These are phyloP conservation scores for Aspergillus candidus DNA, from an alignment of 2,329 filamentous ascomycete genomes.

Conservation along the genomic window DNA sequence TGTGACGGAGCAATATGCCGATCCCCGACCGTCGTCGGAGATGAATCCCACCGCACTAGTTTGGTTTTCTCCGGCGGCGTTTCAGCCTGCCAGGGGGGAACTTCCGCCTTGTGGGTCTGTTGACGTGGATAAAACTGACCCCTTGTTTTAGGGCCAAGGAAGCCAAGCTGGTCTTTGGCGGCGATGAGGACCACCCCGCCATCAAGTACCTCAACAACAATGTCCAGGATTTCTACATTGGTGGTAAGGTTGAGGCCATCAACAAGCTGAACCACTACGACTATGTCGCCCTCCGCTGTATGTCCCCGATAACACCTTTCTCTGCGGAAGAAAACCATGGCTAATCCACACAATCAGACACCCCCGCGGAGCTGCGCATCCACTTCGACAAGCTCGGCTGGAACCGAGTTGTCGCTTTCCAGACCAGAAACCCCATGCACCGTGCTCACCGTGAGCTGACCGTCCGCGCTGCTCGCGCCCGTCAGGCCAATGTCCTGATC, in stretches of 20 bases:
- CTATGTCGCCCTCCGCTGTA: constrained; percentile 92
- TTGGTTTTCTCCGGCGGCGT: constrained; percentile 1
- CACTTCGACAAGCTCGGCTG: constrained; percentile 99
- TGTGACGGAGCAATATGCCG: background rate
- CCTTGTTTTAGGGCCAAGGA: constrained; percentile 62
- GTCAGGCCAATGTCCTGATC: constrained; percentile 97
- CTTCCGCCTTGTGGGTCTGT: constrained; percentile 16
- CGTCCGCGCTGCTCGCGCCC: constrained; percentile 87
- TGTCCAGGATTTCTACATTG: constrained; percentile 83
- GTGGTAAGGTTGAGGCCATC: constrained; percentile 92
- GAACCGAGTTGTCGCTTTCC: constrained; percentile 96
- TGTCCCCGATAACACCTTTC: constrained; percentile 27
- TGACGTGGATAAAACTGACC: constrained; percentile 22
- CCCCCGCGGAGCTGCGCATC: constrained; percentile 84
- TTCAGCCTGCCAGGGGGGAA: background rate
- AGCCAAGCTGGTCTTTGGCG: constrained; percentile 90
- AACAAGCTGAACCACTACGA: constrained; percentile 97
- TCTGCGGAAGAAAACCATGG: background rate
- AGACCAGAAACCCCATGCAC: constrained; percentile 99
- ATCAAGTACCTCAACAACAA: constrained; percentile 81
- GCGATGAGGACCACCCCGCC: constrained; percentile 84
- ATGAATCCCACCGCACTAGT: background rate
- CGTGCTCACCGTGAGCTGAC: constrained; percentile 96
- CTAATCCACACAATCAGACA: constrained; percentile 50
- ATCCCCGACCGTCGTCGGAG: background rate